These are phyloP conservation scores for Flaveria trinervia DNA, from an alignment of 129 eudicot genomes.

Conservation along the genomic window DNA sequence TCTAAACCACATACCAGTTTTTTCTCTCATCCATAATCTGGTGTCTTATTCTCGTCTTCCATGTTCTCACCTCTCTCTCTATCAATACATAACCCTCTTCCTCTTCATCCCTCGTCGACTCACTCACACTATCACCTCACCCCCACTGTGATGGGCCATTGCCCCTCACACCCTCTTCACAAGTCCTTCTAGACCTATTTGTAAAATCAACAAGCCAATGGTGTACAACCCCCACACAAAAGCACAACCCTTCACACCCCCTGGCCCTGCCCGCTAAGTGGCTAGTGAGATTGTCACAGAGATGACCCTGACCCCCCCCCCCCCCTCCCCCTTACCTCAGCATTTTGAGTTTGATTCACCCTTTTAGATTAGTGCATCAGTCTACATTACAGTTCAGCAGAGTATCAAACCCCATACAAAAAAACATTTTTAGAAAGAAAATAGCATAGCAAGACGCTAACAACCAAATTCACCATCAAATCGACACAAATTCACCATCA, in stretches of 20 bases:
- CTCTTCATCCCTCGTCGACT: not conserved
- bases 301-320: not conserved
- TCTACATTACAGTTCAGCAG: too few relatives aligned
- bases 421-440: too few relatives aligned
- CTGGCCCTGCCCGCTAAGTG: too few relatives aligned
- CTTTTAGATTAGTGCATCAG: too few relatives aligned
- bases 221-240: too few relatives aligned
- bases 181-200: not conserved
- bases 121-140: not conserved
- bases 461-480: too few relatives aligned
- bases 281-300: too few relatives aligned
- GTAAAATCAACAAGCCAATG: not conserved
- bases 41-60: not conserved
- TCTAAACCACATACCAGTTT: not conserved
- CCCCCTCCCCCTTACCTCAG: too few relatives aligned
- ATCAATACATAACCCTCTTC: not conserved
- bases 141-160: not conserved
- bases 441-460: too few relatives aligned
- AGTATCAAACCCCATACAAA: too few relatives aligned
- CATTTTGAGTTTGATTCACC: too few relatives aligned
- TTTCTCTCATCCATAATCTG: not conserved
- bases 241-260: not conserved
- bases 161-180: not conserved
- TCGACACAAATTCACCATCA: slow-evolving; percentile 2
- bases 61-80: not conserved